Evolutionary conservation across 2,329 filamentous ascomycete genomes (phyloP).

Genomic region (Pseudopyricularia javanii): DNA sequence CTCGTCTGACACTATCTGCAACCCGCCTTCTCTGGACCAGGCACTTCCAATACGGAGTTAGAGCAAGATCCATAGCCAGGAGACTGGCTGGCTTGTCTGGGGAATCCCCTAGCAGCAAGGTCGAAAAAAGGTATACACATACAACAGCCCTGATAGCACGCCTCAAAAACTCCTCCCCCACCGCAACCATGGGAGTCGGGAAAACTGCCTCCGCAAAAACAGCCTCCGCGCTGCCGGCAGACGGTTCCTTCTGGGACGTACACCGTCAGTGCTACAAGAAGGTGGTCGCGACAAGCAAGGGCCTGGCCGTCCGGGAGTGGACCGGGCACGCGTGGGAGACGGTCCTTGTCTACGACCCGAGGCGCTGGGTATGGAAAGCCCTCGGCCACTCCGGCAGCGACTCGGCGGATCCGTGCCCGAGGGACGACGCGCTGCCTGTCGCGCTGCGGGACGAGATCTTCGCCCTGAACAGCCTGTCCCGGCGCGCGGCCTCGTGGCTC

Average conservation of each 20-base stretch:
- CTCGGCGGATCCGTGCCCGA: too few species aligned
- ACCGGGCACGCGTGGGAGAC: background rate
- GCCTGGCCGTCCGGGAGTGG: background rate
- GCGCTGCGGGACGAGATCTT: too few species aligned
- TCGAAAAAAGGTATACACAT: constrained; percentile 4
- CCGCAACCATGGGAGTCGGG: background rate
- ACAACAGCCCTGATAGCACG: background rate
- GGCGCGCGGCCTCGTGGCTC: too few species aligned
- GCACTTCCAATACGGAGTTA: too few species aligned
- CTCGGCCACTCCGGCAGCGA: too few species aligned
- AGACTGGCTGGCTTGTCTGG: background rate
- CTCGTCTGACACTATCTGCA: background rate
- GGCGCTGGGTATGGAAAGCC: too few species aligned
- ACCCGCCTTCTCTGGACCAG: too few species aligned
- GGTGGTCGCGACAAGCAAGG: background rate
- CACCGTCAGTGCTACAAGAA: background rate
- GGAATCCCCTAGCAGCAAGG: background rate
- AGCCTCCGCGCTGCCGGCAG: background rate
- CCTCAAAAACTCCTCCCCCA: background rate
- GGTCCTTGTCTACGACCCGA: background rate
- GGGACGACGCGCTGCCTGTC: too few species aligned
- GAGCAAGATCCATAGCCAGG: too few species aligned
- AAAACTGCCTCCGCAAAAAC: background rate
- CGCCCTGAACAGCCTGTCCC: too few species aligned
- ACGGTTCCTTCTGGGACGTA: background rate